These are phyloP conservation scores for Aspergillus aculeatus DNA, from an alignment of 2,329 filamentous ascomycete genomes.

Conservation along the genomic window DNA sequence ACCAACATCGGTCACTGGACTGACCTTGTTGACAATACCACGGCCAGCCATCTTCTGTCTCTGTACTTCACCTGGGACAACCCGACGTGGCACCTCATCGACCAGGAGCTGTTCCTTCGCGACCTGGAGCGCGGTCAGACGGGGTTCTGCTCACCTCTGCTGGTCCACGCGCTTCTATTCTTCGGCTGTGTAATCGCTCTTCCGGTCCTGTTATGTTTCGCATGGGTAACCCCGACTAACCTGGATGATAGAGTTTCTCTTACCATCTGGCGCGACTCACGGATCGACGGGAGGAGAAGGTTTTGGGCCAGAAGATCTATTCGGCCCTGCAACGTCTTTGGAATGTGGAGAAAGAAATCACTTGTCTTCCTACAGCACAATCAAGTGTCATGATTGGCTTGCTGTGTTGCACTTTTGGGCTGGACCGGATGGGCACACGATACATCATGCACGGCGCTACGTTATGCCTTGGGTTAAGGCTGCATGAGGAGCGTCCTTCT, in stretches of 20 bases:
- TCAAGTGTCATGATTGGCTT: conserved; percentile 25
- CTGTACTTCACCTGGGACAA: conserved; percentile 29
- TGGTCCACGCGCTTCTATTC: conserved; percentile 22
- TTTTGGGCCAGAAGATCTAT: conserved; percentile 21
- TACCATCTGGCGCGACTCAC: conserved; percentile 24
- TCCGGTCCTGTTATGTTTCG: not conserved
- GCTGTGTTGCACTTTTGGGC: conserved; percentile 25
- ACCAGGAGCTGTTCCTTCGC: conserved; percentile 19
- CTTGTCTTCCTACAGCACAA: conserved; percentile 19
- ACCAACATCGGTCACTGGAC: conserved; percentile 23
- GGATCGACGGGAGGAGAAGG: conserved; percentile 24
- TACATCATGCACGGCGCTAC: conserved; percentile 24
- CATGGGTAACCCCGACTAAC: conserved; percentile 3
- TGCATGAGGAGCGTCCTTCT: conserved; percentile 11
- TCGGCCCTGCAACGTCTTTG: conserved; percentile 22
- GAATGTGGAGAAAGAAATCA: conserved; percentile 15
- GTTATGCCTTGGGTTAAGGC: conserved; percentile 9
- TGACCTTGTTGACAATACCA: conserved; percentile 20
- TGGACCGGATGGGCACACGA: conserved; percentile 23
- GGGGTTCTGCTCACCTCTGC: conserved; percentile 21
- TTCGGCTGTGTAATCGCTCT: conserved; percentile 22
- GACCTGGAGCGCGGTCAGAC: conserved; percentile 19
- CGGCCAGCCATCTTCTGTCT: conserved; percentile 24
- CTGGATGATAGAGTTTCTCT: conserved; percentile 21
- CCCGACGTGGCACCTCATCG: conserved; percentile 25